Evolutionary conservation across 805 yeast species (phyloP), one percentile per base, ranked within the genome.

Genomic region (Ascoidea tarda): DNA sequence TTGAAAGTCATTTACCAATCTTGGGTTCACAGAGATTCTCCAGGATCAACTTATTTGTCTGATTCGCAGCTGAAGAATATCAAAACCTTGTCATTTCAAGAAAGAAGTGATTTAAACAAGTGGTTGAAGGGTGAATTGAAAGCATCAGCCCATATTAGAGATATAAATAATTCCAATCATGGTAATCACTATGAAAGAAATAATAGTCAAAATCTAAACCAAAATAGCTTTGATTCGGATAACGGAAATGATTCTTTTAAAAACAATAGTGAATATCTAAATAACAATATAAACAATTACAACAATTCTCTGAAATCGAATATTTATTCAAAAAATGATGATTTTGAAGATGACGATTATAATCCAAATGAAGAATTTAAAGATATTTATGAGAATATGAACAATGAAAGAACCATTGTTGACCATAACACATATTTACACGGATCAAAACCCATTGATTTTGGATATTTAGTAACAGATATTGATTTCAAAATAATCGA

Each of bases 11-110:
- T 85, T 2, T 72, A 78, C 46, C 87, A 86, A 60, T 84, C 93
- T 58, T 91, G 95, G 93, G 57, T 81, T 32, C 80, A 81, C 57
- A 80, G 77, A 54, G 87, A 85, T 52, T 73, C 85, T 32, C 76
- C 82, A 46, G 83, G 89, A 48, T 83, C 96, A 10, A 95, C 87
- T 52, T 90, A 91, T 64, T 76, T 88, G 55, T 75, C 81, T 8
- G 81, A 78, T 46, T 87, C 96, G 57, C 83, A 79, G 60, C 75
- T 74, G 50, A 69, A 75, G 46, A 74, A 77, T 2, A 74, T 91
- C 42, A 73, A 79, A 2, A 87, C 87, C 57, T 77, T 91, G 63
- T 81, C 87, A 53, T 90, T 91, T 62, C 67, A 87, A 63, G 95
- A 88, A 60, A 81, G 95, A 67, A 82, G 88, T 6, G 96, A 91